phyloP scores from a whole-genome alignment of 2,329 filamentous ascomycete genomes.

The Ascochyta clinopodiicola region DNA sequence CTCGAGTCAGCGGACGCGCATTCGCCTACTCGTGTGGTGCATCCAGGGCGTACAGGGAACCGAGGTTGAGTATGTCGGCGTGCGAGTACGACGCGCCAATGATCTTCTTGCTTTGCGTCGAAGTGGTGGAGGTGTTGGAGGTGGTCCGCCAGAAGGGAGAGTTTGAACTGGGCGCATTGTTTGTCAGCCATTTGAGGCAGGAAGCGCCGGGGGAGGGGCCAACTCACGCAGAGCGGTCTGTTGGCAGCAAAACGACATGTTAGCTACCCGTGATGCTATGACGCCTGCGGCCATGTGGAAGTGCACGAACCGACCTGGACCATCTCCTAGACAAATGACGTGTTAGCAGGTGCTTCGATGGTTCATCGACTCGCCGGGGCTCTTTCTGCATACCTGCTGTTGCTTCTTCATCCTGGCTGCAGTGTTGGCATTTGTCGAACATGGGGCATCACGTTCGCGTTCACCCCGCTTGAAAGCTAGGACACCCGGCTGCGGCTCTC shows the following conservation, averaged over 20 bases:
- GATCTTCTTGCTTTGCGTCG: constrained; percentile 68
- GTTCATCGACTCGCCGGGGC: too few relatives aligned
- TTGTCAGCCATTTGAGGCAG: background rate
- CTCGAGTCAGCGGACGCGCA: constrained; percentile 20
- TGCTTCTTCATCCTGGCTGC: constrained; percentile 41
- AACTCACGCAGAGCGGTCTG: constrained; percentile 49
- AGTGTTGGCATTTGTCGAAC: constrained; percentile 48
- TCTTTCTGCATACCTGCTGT: constrained; percentile 48
- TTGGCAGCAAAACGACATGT: constrained; percentile 34
- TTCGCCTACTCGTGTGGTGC: background rate
- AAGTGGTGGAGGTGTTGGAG: constrained; percentile 48
- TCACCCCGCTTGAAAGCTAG: constrained; percentile 17
- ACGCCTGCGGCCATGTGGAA: constrained; percentile 29
- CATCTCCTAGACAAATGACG: constrained; percentile 77
- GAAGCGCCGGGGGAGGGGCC: background rate
- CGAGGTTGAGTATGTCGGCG: constrained; percentile 90
- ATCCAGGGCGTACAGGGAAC: constrained; percentile 66
- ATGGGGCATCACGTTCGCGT: constrained; percentile 12
- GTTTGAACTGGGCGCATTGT: constrained; percentile 66
- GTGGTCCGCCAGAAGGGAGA: constrained; percentile 86
- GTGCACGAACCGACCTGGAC: constrained; percentile 92
- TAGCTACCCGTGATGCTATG: constrained; percentile 45
- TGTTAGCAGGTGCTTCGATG: constrained; percentile 27
- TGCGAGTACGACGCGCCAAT: constrained; percentile 97
- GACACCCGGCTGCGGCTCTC: constrained; percentile 6